A percentile compares a stretch with the other conserved stretches of the same genome.
These are phyloP conservation scores for Xylariaceae sp. DNA, from an alignment of 2,329 filamentous ascomycete genomes.

Conservation along the genomic window DNA sequence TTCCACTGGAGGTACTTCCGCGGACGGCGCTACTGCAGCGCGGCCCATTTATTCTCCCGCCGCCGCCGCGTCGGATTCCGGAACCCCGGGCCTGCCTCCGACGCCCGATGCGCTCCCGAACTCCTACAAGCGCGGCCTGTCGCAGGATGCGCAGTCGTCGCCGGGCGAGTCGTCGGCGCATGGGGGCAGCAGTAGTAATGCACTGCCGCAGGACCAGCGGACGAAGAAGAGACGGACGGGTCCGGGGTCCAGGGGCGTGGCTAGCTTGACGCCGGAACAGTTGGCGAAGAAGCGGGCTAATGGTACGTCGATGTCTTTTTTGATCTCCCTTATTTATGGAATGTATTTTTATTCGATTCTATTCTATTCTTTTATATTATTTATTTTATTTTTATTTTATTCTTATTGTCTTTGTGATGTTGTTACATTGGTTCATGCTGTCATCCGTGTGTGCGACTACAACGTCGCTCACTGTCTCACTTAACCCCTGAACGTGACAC, in stretches of 20 bases:
- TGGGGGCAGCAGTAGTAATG: not conserved
- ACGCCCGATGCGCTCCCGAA: not conserved
- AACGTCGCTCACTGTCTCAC: too few relatives aligned
- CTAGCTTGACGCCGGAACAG: conserved; percentile 68
- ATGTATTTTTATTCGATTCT: not conserved
- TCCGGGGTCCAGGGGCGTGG: conserved; percentile 46
- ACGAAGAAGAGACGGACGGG: conserved; percentile 44
- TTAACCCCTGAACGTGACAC: too few relatives aligned
- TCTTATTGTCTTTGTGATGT: too few relatives aligned
- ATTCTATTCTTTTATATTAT: too few relatives aligned
- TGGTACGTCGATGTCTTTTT: conserved; percentile 35
- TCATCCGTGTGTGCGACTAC: too few relatives aligned
- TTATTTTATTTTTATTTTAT: too few relatives aligned
- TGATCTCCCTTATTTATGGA: not conserved
- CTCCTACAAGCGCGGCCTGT: conserved; percentile 25
- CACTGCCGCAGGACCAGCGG: conserved; percentile 25
- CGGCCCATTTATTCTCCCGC: not conserved
- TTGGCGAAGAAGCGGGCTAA: conserved; percentile 61
- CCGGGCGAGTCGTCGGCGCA: conserved; percentile 23
- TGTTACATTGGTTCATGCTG: too few relatives aligned
- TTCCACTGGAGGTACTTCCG: not conserved
- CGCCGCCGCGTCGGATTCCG: conserved; percentile 1
- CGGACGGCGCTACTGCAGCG: not conserved
- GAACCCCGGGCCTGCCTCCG: not conserved
- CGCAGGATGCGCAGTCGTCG: conserved; percentile 20